phyloP scores from a whole-genome alignment of 805 yeast genomes.

The Candida rishiriensis region DNA sequence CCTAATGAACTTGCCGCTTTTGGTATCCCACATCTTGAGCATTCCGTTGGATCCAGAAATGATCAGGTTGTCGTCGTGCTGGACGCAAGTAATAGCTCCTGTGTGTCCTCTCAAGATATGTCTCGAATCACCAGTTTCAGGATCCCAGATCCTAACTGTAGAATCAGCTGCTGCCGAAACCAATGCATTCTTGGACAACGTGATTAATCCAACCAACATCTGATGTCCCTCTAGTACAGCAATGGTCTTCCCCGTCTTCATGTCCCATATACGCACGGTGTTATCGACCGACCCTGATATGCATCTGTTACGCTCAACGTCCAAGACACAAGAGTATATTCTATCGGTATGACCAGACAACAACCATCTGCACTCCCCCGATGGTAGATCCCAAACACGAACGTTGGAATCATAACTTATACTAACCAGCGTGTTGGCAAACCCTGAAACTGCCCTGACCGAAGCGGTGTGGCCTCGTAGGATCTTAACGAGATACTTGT shows the following conservation, averaged over 20 bases:
- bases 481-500: slow-evolving; percentile 65
- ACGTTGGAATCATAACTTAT: slow-evolving; percentile 90
- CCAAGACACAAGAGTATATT: slow-evolving; percentile 85
- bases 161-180: slow-evolving; percentile 97
- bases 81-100: slow-evolving; percentile 89
- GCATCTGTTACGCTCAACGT: slow-evolving; percentile 70
- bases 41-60: slow-evolving; percentile 88
- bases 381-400: slow-evolving; percentile 85
- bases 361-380: slow-evolving; percentile 67
- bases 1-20: slow-evolving; percentile 69
- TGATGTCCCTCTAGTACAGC: slow-evolving; percentile 81
- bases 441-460: slow-evolving; percentile 84
- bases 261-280: slow-evolving; percentile 85
- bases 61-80: slow-evolving; percentile 76
- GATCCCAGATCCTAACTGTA: slow-evolving; percentile 89
- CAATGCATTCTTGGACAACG: slow-evolving; percentile 66
- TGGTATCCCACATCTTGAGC: slow-evolving; percentile 82
- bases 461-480: slow-evolving; percentile 73
- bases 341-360: slow-evolving; percentile 81
- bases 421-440: slow-evolving; percentile 76
- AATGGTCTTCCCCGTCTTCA: slow-evolving; percentile 66
- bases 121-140: slow-evolving; percentile 61
- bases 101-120: slow-evolving; percentile 76
- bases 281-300: slow-evolving; percentile 91
- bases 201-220: slow-evolving; percentile 82